These are phyloP conservation scores for Calycina marina DNA, from an alignment of 2,329 filamentous ascomycete genomes.

Conservation along the genomic window DNA sequence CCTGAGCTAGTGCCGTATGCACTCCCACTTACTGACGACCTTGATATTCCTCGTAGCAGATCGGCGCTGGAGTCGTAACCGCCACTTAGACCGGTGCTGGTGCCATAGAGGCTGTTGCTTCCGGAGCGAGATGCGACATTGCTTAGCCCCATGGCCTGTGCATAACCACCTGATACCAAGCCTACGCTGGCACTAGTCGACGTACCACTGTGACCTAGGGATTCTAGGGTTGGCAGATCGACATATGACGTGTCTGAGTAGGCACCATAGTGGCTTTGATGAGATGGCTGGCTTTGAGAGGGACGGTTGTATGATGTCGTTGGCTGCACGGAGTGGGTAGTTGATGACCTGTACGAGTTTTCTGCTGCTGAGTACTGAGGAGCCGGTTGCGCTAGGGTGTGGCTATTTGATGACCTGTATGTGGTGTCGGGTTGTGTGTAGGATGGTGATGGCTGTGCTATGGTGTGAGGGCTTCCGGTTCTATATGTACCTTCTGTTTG, in stretches of 20 bases:
- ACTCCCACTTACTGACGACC: slow-evolving; percentile 10
- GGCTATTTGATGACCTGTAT: slow-evolving; percentile 14
- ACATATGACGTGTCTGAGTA: slow-evolving; percentile 19
- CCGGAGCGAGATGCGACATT: slow-evolving; percentile 2
- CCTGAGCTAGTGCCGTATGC: slow-evolving; percentile 14
- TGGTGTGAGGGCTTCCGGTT: slow-evolving; percentile 18
- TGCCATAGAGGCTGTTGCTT: slow-evolving; percentile 8
- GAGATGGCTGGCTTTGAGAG: slow-evolving; percentile 16
- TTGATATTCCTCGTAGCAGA: slow-evolving; percentile 12
- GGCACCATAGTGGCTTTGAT: slow-evolving; percentile 18
- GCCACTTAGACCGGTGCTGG: slow-evolving; percentile 8
- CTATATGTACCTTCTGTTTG: slow-evolving; percentile 18
- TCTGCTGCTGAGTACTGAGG: slow-evolving; percentile 19
- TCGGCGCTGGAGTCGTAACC: slow-evolving; percentile 8
- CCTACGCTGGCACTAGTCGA: slow-evolving; percentile 4
- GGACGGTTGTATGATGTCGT: slow-evolving; percentile 18
- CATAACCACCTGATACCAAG: slow-evolving; percentile 6
- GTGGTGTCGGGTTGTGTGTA: slow-evolving; percentile 10
- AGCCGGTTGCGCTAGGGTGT: slow-evolving; percentile 16
- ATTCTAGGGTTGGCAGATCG: slow-evolving; percentile 20
- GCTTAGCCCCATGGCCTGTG: slow-evolving; percentile 5
- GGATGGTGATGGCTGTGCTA: slow-evolving; percentile 18
- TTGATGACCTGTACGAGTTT: slow-evolving; percentile 19
- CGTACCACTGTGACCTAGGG: slow-evolving; percentile 14
- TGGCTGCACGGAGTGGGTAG: slow-evolving; percentile 17